phyloP scores from a whole-genome alignment of 78 protist genomes.

The Dictyostelium capitatum region DNA sequence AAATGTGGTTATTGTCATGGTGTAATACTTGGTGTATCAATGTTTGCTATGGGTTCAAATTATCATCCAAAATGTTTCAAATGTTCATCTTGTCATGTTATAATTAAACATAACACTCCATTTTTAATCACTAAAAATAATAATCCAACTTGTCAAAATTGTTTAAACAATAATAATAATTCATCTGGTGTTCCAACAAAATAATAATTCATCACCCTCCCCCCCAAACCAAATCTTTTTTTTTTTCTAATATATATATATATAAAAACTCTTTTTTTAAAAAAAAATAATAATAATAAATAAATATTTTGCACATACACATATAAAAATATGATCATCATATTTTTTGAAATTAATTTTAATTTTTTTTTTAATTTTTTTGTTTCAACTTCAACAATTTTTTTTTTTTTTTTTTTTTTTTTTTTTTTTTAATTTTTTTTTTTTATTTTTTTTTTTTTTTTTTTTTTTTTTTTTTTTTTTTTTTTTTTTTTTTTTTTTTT shows the following conservation, averaged over 20 bases:
- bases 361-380: too few species aligned
- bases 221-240: neutral
- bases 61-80: slow-evolving; percentile 61
- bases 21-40: slow-evolving; percentile 25
- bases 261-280: neutral
- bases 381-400: too few species aligned
- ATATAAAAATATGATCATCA: too few species aligned
- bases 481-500: too few species aligned
- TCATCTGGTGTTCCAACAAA: neutral
- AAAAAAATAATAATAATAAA: neutral
- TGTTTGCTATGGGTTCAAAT: slow-evolving; percentile 12
- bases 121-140: neutral
- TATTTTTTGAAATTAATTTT: too few species aligned
- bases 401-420: too few species aligned
- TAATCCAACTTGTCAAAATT: slow-evolving; percentile 12
- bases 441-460: too few species aligned
- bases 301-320: too few species aligned
- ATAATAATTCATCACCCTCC: neutral
- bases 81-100: neutral
- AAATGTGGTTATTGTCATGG: slow-evolving; percentile 15
- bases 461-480: too few species aligned
- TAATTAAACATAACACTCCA: neutral
- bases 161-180: neutral
- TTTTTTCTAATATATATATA: too few species aligned
- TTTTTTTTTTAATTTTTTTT: too few species aligned